Evolutionary conservation across 2,329 filamentous ascomycete genomes (phyloP), one percentile per base, ranked within the genome.

Genomic region (Phaeophleospora eucalypticola): DNA sequence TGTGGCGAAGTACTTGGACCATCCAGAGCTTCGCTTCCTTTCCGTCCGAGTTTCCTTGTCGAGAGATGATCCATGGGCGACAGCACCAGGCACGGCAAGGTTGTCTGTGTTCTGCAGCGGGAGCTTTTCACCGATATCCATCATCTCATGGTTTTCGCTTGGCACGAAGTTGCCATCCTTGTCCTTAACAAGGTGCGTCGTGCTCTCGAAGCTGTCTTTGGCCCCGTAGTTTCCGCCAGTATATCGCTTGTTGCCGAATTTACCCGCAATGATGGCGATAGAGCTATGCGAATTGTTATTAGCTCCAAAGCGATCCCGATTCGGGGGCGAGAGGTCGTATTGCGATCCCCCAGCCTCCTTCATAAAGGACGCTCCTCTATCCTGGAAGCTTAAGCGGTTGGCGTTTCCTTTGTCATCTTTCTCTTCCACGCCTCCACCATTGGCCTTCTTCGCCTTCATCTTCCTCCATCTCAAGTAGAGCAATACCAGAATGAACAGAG

Each of bases 401-500:
- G 44, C 55, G 36, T 42, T 21, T 7, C 43, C 44, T 4, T 42
- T 45, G 15, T 35, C 46, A 29, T 59, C 48, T 58, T 68, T 69
- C 57, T 80, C 69, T 51, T 71, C 75, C n/a, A 59, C 35, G 37
- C 59, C 57, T n/a, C 56, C 58, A n/a, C 53, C 56, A 41, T 53
- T 36, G 70, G 76, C 75, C 41, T 72, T 69, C 45, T 73, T 78
- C 58, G 77, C 76, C 63, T 79, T 81, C 57, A 78, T 75, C 49
- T 76, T 77, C 55, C 78, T 75, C 60, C 78, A 79, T 61, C 80
- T 77, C 18, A 89, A 69, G 20, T 86, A 73, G 41, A 93, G 72
- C 16, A 96, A 75, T n/a, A 89, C 64, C 1, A 87, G 65, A 19
- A 86, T 75, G n/a, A 94, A 71, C 4, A 95, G 63, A 0, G 82